Base-by-base conservation (phyloP, 225 moss, liverwort and hornwort species). In the Polytrichum formosum region DNA sequence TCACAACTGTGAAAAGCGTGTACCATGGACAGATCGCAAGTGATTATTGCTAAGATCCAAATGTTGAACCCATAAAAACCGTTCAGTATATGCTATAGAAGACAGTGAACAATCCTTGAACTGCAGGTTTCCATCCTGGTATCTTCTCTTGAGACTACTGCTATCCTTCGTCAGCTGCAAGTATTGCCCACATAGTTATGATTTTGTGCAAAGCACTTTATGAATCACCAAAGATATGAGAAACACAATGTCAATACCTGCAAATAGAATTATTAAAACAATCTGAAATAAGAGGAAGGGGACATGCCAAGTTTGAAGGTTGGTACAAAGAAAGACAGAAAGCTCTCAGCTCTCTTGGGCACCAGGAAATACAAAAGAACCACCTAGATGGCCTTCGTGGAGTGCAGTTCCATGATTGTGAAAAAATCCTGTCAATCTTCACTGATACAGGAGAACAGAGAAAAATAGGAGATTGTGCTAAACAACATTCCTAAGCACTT, bases 11-110 rank as follows among this genome's bases (percentile, higher is more conserved):
- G 16, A 74, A 53, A 73, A 53, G 62, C 28, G 63, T 28, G 75
- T 86, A 97, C 96, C 96, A 61, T 92, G 84, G 73, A 84, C 26
- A 22, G 81, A 86, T 53, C 86, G 90, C 75, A 97, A 71, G 31
- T 76, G 81, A 78, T 97, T 97, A 54, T 86, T 69, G 67, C 90
- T 86, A 4, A 97, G 73, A 61, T 97, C 90, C 73, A 97, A 68
- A 71, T 74, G 80, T 79, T 90, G 92, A 25, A 93, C 84, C 89
- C 91, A 89, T 67, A 91, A 76, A 31, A 89, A 76, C 28, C 80
- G 74, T 69, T 87, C 88, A 26, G 88, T 76, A 67, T 55, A 85
- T 70, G 75, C 89, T 68, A 97, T 75, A 13, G 71, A 80, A 67
- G 76, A 84, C 22, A 97, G 78, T 30, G 90, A 80, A 54, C 82